Evolutionary conservation across 202 grass and related monocot genomes (phyloP).

Genomic region (Schoenoplectus triqueter): DNA sequence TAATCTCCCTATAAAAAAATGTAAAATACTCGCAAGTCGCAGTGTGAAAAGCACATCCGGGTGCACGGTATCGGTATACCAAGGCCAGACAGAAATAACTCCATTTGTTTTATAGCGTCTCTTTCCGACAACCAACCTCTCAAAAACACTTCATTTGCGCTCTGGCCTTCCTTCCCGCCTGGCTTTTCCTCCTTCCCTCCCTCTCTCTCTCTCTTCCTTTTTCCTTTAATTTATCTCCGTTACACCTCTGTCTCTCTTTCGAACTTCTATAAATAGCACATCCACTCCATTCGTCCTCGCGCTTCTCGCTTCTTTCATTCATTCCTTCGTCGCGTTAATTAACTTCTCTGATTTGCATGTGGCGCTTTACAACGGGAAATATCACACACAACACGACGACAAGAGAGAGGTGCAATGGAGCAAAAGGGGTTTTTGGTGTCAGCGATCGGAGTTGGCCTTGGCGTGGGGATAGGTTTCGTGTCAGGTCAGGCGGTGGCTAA

Average conservation of each 20-base stretch:
- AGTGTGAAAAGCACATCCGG: too few relatives aligned
- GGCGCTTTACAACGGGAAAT: not conserved
- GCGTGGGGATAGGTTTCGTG: conserved; percentile 77
- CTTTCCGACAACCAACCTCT: not conserved
- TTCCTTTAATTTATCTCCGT: too few relatives aligned
- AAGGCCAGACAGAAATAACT: not conserved
- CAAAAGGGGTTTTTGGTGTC: conserved; percentile 85
- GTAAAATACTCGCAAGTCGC: too few relatives aligned
- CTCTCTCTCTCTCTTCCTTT: not conserved
- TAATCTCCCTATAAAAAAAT: too few relatives aligned
- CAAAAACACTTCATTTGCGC: conserved; percentile 25
- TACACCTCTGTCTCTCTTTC: conserved; percentile 23
- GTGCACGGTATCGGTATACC: not conserved
- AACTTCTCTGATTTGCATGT: conserved; percentile 33
- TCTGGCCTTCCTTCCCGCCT: conserved; percentile 28
- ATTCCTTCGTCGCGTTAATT: not conserved
- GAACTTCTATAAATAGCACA: conserved; percentile 28
- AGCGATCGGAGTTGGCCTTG: conserved; percentile 77
- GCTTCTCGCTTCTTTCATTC: not conserved
- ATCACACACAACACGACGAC: not conserved
- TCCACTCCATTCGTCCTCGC: not conserved
- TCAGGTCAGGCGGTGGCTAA: conserved; percentile 65
- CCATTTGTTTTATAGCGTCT: conserved; percentile 28
- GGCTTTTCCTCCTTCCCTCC: not conserved
- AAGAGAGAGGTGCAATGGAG: conserved; percentile 58